Evolutionary conservation across 768 basidiomycete species (phyloP).

Genomic region (Amanita phalloides): DNA sequence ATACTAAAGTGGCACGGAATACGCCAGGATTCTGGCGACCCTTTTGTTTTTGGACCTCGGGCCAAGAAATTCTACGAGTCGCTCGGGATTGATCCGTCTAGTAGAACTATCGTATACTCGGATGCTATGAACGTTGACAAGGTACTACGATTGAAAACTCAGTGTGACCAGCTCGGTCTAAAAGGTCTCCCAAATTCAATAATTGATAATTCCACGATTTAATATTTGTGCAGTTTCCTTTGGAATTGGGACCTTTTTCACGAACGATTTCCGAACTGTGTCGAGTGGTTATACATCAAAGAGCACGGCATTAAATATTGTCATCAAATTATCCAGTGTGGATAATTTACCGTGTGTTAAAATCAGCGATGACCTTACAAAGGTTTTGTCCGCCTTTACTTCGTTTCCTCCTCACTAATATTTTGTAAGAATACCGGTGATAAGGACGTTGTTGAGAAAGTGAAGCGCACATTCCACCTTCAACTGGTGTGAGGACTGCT

Average conservation of each 20-base stretch:
- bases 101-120: slow-evolving; percentile 75
- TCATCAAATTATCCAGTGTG: slow-evolving; percentile 82
- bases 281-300: slow-evolving; percentile 34
- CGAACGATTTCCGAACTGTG: slow-evolving; percentile 70
- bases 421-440: slow-evolving; percentile 57
- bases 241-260: slow-evolving; percentile 89
- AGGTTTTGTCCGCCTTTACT: slow-evolving; percentile 28
- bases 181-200: slow-evolving; percentile 25
- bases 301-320: slow-evolving; percentile 86
- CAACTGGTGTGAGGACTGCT: not conserved
- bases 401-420: not conserved
- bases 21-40: slow-evolving; percentile 92
- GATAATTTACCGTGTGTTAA: slow-evolving; percentile 76
- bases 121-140: slow-evolving; percentile 70
- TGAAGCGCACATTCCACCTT: slow-evolving; percentile 43
- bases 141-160: slow-evolving; percentile 56
- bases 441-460: slow-evolving; percentile 40
- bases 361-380: slow-evolving; percentile 85
- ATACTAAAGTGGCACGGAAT: slow-evolving; percentile 72
- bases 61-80: slow-evolving; percentile 64
- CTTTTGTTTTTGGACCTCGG: slow-evolving; percentile 64
- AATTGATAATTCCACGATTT: not conserved
- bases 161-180: slow-evolving; percentile 68
- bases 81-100: slow-evolving; percentile 54
- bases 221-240: slow-evolving; percentile 50